These are phyloP conservation scores for Fonsecaea nubica DNA, from an alignment of 2,329 filamentous ascomycete species.

Conservation along the genomic window DNA sequence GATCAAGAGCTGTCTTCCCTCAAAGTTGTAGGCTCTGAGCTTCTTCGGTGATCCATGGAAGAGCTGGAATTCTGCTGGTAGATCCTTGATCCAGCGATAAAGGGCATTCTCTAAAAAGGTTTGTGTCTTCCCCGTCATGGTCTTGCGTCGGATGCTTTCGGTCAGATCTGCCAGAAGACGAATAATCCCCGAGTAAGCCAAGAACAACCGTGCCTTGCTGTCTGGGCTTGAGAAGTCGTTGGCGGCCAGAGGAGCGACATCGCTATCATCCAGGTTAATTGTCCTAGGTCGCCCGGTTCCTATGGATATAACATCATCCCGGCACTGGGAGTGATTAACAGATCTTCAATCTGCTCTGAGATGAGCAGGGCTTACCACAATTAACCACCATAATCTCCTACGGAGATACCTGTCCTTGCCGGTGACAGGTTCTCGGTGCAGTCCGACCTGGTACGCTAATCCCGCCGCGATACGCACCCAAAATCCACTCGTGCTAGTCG, in stretches of 20 bases:
- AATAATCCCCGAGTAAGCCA: constrained; percentile 25
- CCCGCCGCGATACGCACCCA: constrained; percentile 29
- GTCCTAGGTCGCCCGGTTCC: constrained; percentile 29
- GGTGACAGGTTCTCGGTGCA: constrained; percentile 27
- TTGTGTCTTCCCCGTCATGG: not conserved
- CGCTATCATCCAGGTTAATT: constrained; percentile 25
- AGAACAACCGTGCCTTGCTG: constrained; percentile 24
- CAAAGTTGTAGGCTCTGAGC: constrained; percentile 25
- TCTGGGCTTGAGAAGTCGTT: constrained; percentile 25
- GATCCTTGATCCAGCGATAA: constrained; percentile 34
- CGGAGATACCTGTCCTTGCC: constrained; percentile 24
- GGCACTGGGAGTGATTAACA: constrained; percentile 36
- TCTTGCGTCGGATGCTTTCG: constrained; percentile 34
- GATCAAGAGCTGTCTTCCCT: constrained; percentile 26
- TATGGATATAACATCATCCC: constrained; percentile 30
- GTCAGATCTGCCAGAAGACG: constrained; percentile 29
- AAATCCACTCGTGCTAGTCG: constrained; percentile 29
- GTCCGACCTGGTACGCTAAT: constrained; percentile 31
- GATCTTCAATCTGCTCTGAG: not conserved
- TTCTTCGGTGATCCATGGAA: constrained; percentile 19
- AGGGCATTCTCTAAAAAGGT: constrained; percentile 23
- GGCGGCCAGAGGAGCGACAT: constrained; percentile 12
- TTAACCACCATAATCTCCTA: constrained; percentile 32
- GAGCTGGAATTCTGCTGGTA: constrained; percentile 24
- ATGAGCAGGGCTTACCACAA: constrained; percentile 22